A percentile compares a stretch with the other conserved stretches of the same genome.
These are phyloP conservation scores for Beauveria rudraprayagi DNA, from an alignment of 2,329 filamentous ascomycete genomes.

Conservation along the genomic window DNA sequence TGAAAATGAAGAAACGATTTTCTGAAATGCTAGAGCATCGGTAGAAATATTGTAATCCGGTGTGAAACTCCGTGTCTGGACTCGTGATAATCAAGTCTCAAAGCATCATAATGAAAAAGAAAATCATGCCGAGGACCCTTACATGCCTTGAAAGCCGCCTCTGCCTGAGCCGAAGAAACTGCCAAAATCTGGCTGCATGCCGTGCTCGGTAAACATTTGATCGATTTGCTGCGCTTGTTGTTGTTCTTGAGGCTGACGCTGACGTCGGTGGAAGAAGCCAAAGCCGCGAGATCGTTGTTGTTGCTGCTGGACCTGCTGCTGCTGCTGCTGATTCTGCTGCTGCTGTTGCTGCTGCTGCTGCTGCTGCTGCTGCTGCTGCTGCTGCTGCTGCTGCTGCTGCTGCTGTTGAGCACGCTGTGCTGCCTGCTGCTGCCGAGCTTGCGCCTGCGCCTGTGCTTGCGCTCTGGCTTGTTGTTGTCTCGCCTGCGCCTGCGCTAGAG, in stretches of 20 bases:
- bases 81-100: background rate
- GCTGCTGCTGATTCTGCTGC: conserved; percentile 26
- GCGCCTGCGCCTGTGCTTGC: conserved; percentile 21
- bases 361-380: conserved; percentile 20
- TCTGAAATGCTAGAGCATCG: background rate
- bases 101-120: conserved; percentile 13
- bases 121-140: conserved; percentile 28
- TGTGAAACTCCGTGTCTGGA: background rate
- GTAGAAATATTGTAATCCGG: no score
- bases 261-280: conserved; percentile 18
- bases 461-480: conserved; percentile 22
- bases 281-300: conserved; percentile 27
- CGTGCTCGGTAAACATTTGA: conserved; percentile 41
- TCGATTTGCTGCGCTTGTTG: conserved; percentile 36
- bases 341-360: conserved; percentile 17
- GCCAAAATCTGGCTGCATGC: conserved; percentile 38
- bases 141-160: conserved; percentile 36
- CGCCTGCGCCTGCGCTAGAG: conserved; percentile 22
- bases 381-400: conserved; percentile 23
- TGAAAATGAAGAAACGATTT: no score
- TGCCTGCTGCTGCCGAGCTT: conserved; percentile 14
- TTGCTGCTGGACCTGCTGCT: conserved; percentile 22
- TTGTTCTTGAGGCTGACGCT: conserved; percentile 16
- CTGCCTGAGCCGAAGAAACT: conserved; percentile 38
- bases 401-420: conserved; percentile 16